Evolutionary conservation across 2,329 filamentous ascomycete species (phyloP), one percentile per base, ranked within the genome.

Genomic region (Eurotiales sp.): DNA sequence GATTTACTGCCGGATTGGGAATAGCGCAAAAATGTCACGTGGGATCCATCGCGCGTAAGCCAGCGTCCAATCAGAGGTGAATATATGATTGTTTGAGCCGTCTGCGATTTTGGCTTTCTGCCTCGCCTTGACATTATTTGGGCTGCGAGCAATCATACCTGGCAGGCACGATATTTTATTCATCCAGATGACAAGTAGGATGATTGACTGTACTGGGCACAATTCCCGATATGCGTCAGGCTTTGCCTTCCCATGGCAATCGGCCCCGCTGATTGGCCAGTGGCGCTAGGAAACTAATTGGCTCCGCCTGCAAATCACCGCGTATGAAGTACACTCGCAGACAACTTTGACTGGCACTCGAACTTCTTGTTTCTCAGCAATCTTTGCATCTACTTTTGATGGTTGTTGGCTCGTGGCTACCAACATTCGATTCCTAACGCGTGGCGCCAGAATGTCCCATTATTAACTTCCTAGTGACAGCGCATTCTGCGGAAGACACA

Each of bases 371-470:
- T 34, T 36, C 34, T 36, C 8, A n/a, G 2, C 34, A 3, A 34
- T 36, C 14, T 3, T 14, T 12, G 30, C 30, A 17, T 15, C 11
- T 34, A 27, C 11, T n/a, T n/a, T 19, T n/a, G 19, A 36, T 37
- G 34, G 7, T 5, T 2, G 8, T 37, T 17, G 34, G 4, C 17
- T 5, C 10, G 4, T 37, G 17, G 15, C 21, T 8, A 11, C 17
- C n/a, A 36, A 15, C n/a, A 4, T 36, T 4, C 17, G n/a, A 15
- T 3, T 41, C 19, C 14, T 41, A 40, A 5, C 8, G 5, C 12
- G n/a, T 4, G 22, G 37, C 46, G 45, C 41, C 47, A 50, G 47
- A 50, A 50, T 50, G 47, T 29, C n/a, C 40, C 39, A 48, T n/a
- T 41, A 17, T 48, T 50, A 27, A 43, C 15, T 29, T 22, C 10